A percentile compares a stretch with the other conserved stretches of the same genome.
phyloP scores from a whole-genome alignment of 768 basidiomycete genomes.

The Omphalotus guepiniiformis region DNA sequence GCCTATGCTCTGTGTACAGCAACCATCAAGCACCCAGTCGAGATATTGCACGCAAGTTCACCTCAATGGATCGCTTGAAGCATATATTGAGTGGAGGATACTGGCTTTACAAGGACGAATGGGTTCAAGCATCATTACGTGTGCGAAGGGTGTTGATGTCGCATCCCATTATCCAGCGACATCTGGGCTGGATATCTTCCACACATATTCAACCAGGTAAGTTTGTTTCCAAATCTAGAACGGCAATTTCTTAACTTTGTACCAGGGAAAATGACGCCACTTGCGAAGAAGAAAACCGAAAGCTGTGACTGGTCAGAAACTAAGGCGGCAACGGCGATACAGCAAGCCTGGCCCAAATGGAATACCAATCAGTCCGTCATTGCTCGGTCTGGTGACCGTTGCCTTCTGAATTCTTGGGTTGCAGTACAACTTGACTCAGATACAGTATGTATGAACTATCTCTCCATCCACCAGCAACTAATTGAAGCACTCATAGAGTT shows the following conservation, averaged over 20 bases:
- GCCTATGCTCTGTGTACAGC: conserved; percentile 26
- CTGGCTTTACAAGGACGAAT: conserved; percentile 13
- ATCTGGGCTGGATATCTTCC: conserved; percentile 14
- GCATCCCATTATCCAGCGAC: conserved; percentile 8
- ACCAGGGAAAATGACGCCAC: neutral
- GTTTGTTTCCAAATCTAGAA: neutral
- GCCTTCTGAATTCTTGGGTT: neutral
- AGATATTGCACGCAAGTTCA: conserved; percentile 25
- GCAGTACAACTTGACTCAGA: too few relatives aligned
- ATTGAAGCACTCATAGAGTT: too few relatives aligned
- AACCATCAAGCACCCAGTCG: conserved; percentile 34
- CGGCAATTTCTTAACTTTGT: neutral
- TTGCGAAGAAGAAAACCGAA: neutral
- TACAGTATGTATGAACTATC: too few relatives aligned
- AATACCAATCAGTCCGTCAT: neutral
- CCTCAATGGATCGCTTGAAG: conserved; percentile 25
- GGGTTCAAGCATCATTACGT: conserved; percentile 1
- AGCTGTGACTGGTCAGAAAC: too few relatives aligned
- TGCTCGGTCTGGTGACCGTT: neutral
- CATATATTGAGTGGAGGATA: conserved; percentile 30
- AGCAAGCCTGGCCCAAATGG: neutral
- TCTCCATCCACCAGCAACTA: too few relatives aligned
- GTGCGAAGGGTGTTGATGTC: neutral
- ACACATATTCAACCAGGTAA: neutral
- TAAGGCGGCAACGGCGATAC: too few relatives aligned